These are phyloP conservation scores for Leccinum arenicola DNA, from an alignment of 768 basidiomycete species.

Conservation along the genomic window DNA sequence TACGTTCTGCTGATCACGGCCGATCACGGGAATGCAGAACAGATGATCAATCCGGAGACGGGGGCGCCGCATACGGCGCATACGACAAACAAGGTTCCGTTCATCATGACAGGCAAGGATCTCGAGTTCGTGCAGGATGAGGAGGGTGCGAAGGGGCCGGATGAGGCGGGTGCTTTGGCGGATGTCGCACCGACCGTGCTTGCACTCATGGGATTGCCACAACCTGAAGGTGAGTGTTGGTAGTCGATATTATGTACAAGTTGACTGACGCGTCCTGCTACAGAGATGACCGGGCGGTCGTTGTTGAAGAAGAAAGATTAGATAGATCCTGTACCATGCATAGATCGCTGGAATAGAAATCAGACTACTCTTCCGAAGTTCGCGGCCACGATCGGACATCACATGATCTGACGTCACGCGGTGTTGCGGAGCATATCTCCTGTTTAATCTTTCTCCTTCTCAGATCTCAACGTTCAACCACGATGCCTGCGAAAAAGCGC, in stretches of 20 bases:
- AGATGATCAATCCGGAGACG: constrained; percentile 83
- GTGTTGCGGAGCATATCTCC: not conserved
- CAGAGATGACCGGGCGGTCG: constrained; percentile 32
- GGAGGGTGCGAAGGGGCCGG: constrained; percentile 43
- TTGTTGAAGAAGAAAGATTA: constrained; percentile 29
- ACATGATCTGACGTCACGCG: constrained; percentile 22
- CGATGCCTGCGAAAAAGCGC: constrained; percentile 21
- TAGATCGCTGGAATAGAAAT: constrained; percentile 7
- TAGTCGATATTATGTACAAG: not conserved
- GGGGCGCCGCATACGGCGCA: constrained; percentile 91
- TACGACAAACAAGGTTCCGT: constrained; percentile 83
- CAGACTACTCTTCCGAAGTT: not conserved
- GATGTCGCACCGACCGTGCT: constrained; percentile 91
- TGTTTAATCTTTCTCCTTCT: not conserved
- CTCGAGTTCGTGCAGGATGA: constrained; percentile 52
- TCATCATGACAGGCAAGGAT: constrained; percentile 76
- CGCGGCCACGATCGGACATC: not conserved
- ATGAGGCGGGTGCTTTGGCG: constrained; percentile 74
- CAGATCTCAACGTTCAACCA: not conserved
- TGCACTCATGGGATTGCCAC: constrained; percentile 67
- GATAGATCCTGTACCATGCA: constrained; percentile 5
- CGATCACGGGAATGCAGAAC: constrained; percentile 95
- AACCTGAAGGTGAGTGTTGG: constrained; percentile 58
- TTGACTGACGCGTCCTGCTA: constrained; percentile 1
- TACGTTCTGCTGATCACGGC: constrained; percentile 88